phyloP scores from a whole-genome alignment of 179 eudicot genomes.

The Drosera spatulata region DNA sequence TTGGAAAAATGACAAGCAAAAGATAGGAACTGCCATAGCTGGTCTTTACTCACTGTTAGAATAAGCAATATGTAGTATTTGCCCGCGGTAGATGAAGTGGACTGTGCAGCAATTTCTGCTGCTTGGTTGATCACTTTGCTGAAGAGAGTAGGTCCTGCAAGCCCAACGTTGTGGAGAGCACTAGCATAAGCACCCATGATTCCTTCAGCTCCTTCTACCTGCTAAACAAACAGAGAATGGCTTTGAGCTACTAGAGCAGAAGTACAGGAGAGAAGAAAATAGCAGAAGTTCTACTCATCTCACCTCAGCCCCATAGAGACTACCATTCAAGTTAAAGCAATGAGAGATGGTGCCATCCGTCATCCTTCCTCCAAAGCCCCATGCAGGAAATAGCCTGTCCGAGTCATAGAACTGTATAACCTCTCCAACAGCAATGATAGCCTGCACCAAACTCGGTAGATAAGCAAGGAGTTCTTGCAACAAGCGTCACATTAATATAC shows the following conservation, averaged over 20 bases:
- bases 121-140: conserved; percentile 66
- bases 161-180: conserved; percentile 46
- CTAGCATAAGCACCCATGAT: conserved; percentile 66
- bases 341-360: conserved; percentile 48
- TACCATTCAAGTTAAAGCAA: conserved; percentile 68
- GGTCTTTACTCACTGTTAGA: conserved; percentile 44
- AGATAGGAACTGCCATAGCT: neutral
- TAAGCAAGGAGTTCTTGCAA: too few relatives aligned
- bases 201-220: conserved; percentile 87
- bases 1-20: neutral
- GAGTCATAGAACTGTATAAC: conserved; percentile 48
- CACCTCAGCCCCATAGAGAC: conserved; percentile 52
- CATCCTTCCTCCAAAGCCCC: conserved; percentile 86
- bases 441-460: conserved; percentile 28
- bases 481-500: too few relatives aligned
- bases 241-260: too few relatives aligned
- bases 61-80: conserved; percentile 71
- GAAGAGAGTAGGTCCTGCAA: conserved; percentile 81
- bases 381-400: conserved; percentile 45
- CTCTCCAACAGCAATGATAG: conserved; percentile 78
- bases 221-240: neutral
- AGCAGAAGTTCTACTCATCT: neutral
- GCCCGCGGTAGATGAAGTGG: conserved; percentile 26
- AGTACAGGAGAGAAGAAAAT: too few relatives aligned
- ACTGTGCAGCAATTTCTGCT: conserved; percentile 62